Conservation (phyloP, 2,329 filamentous ascomycete genomes). For the Scedosporium aurantiacum region DNA sequence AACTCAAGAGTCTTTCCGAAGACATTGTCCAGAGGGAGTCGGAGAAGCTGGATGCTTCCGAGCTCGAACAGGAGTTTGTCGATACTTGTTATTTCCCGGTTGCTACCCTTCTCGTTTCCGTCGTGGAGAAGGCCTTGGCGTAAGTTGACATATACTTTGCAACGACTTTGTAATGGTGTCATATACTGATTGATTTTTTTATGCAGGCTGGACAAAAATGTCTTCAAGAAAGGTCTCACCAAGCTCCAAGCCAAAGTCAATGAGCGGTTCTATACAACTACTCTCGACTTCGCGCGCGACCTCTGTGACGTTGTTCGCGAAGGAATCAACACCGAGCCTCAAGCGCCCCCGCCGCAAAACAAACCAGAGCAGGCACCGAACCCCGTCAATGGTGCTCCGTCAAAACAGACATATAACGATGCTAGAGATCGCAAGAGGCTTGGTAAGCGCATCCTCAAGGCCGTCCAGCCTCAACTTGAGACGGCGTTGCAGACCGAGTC, state of each 20-base stretch:
- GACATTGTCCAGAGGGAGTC: slow-evolving; percentile 65
- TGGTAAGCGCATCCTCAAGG: slow-evolving; percentile 82
- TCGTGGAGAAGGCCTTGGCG: slow-evolving; percentile 70
- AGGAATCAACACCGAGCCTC: slow-evolving; percentile 36
- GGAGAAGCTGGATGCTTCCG: slow-evolving; percentile 64
- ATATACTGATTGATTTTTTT: slow-evolving; percentile 4
- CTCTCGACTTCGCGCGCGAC: slow-evolving; percentile 44
- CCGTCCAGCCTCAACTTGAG: slow-evolving; percentile 67
- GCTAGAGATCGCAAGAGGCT: slow-evolving; percentile 72
- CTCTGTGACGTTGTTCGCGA: slow-evolving; percentile 41
- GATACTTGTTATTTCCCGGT: slow-evolving; percentile 90
- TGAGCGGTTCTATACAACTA: slow-evolving; percentile 45
- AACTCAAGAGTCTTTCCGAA: slow-evolving; percentile 59
- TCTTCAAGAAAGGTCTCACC: slow-evolving; percentile 43
- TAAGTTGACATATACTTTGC: slow-evolving; percentile 39
- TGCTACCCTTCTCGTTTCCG: slow-evolving; percentile 60
- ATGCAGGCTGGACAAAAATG: slow-evolving; percentile 50
- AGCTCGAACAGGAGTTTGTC: slow-evolving; percentile 67
- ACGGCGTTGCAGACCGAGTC: slow-evolving; percentile 68
- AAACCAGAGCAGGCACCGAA: slow-evolving; percentile 10
- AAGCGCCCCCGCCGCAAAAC: slow-evolving; percentile 14
- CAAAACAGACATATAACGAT: slow-evolving; percentile 49
- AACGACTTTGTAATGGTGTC: slow-evolving; percentile 22
- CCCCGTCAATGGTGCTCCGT: slow-evolving; percentile 14
- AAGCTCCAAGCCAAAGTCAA: slow-evolving; percentile 42